A percentile compares a stretch with the other conserved stretches of the same genome.
These are phyloP conservation scores for Phycomyces nitens DNA, from an alignment of 192 early-diverging fungal genomes.

Conservation along the genomic window DNA sequence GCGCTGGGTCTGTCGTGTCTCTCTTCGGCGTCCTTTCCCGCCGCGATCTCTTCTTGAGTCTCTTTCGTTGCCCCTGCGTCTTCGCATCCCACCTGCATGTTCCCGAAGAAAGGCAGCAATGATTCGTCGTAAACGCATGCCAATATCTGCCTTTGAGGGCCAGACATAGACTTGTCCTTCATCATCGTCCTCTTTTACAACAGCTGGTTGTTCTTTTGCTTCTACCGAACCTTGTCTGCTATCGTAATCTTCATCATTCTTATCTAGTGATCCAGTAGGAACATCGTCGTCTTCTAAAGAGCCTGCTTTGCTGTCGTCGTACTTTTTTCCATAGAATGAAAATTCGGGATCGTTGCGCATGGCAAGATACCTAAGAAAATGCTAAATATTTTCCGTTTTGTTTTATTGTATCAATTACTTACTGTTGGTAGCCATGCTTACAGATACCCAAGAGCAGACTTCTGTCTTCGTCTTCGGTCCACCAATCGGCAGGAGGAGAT, in stretches of 20 bases:
- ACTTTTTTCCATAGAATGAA: slow-evolving; percentile 51
- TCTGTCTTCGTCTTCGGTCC: slow-evolving; percentile 75
- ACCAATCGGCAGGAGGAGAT: slow-evolving; percentile 56
- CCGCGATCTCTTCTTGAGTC: neutral
- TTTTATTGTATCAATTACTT: neutral
- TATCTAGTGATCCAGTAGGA: slow-evolving; percentile 7
- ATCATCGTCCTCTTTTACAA: slow-evolving; percentile 31
- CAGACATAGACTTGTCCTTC: slow-evolving; percentile 42
- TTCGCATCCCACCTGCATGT: slow-evolving; percentile 41
- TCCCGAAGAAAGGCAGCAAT: slow-evolving; percentile 52
- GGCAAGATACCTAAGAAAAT: slow-evolving; percentile 26
- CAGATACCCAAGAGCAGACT: slow-evolving; percentile 77
- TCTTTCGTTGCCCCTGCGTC: slow-evolving; percentile 12
- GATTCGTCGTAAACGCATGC: slow-evolving; percentile 53
- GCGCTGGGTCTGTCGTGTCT: slow-evolving; percentile 37
- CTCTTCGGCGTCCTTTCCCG: neutral
- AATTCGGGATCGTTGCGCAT: slow-evolving; percentile 55
- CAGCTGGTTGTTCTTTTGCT: slow-evolving; percentile 22
- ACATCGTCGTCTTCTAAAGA: slow-evolving; percentile 31
- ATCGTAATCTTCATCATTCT: slow-evolving; percentile 14
- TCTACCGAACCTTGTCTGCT: neutral
- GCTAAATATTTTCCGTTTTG: neutral
- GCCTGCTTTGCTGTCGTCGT: slow-evolving; percentile 38
- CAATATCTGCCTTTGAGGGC: slow-evolving; percentile 60
- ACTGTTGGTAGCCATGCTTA: slow-evolving; percentile 71